Conservation (phyloP, 2,329 filamentous ascomycete genomes). For the Coleophoma cylindrospora region DNA sequence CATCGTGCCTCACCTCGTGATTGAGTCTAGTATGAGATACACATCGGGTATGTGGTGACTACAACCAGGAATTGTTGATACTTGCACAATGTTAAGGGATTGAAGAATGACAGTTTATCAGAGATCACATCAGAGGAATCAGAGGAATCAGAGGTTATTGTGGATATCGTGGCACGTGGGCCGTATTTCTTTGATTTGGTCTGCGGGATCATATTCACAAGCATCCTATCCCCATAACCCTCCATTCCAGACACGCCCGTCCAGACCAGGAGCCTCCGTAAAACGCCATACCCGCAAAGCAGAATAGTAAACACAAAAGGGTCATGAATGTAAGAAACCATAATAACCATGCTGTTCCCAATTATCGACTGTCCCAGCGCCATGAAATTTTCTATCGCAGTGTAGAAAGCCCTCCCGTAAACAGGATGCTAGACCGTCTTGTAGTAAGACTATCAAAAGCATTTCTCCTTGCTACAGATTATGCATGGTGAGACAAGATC, state of each 20-base stretch:
- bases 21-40: no score
- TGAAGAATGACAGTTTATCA: no score
- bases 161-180: not conserved
- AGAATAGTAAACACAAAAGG: not conserved
- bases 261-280: constrained; percentile 12
- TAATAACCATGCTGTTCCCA: constrained; percentile 5
- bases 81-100: no score
- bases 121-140: no score
- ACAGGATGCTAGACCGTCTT: constrained; percentile 30
- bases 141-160: no score
- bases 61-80: no score
- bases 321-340: constrained; percentile 1
- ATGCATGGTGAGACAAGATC: constrained; percentile 14
- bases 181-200: constrained; percentile 11
- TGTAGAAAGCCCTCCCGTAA: constrained; percentile 26
- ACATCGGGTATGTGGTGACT: no score
- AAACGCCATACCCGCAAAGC: not conserved
- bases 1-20: no score
- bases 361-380: not conserved
- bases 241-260: constrained; percentile 16
- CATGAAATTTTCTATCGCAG: constrained; percentile 5
- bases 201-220: constrained; percentile 8
- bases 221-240: constrained; percentile 6
- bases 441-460: constrained; percentile 28
- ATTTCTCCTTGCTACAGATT: constrained; percentile 9